Evolutionary conservation across 2,329 filamentous ascomycete genomes (phyloP), one percentile per base, ranked within the genome.

Genomic region (Botrytis galanthina): DNA sequence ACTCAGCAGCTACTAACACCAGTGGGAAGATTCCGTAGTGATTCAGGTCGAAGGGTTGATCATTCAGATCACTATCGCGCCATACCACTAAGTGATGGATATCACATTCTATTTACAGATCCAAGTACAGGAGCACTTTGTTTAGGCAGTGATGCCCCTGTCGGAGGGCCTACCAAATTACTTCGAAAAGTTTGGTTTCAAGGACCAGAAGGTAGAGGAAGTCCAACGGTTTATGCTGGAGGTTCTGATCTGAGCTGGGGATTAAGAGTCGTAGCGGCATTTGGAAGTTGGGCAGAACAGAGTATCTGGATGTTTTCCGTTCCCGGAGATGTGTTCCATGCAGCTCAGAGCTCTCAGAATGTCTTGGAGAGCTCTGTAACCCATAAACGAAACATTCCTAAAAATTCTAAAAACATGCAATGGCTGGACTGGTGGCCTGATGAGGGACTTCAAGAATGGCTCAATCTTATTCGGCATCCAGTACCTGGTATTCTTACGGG

Each of bases 81-180:
- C 3, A 82, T 91, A 20, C 90, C 91, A 5, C 80, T 92, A 57
- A 90, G 88, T 75, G 91, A 92, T 79, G 90, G 90, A 2, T 83
- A 87, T 73, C 89, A 92, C 76, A 84, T 92, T 51, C 81, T 92
- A 8, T 92, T 91, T 79, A 88, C 88, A 10, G 89, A 92, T 78
- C 89, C 90, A 7, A 80, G 81, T 18, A 87, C 84, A 1, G 86
- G 85, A 16, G 80, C 84, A 14, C 84, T 92, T 10, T 90, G 86
- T 74, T 81, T 93, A 26, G 90, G 90, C 5, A 88, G 85, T 63
- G 88, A 92, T 82, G 86, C 87, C 0, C 88, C 89, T 1, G 82
- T 88, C 44, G 80, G 79, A 32, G 87, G 88, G 61, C 86, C 84
- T 71, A 88, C 84, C 0, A 89, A 87, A 75, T 81, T 92, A 22